phyloP scores from a whole-genome alignment of 2,329 filamentous ascomycete genomes.

The Paraphoma sp. region DNA sequence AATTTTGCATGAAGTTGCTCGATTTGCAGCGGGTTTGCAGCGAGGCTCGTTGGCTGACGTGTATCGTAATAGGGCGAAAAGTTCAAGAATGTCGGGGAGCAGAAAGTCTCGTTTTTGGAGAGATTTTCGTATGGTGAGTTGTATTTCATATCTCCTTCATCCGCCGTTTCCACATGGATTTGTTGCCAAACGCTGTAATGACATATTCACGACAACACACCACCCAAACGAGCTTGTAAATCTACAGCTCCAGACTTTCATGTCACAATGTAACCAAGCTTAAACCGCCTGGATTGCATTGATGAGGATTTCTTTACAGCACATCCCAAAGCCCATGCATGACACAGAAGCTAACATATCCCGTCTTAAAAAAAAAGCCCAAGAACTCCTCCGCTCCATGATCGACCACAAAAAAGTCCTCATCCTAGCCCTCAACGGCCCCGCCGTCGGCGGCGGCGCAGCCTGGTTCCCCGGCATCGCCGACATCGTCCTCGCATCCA shows the following conservation, averaged over 20 bases:
- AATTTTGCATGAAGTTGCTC: background rate
- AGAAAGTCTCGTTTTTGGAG: slow-evolving; percentile 39
- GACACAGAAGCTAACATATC: too few species aligned
- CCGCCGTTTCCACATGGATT: background rate
- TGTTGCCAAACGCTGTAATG: too few species aligned
- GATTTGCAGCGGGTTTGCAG: too few species aligned
- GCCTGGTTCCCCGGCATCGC: slow-evolving; percentile 59
- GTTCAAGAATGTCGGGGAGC: slow-evolving; percentile 24
- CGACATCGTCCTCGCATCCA: slow-evolving; percentile 57
- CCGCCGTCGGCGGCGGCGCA: slow-evolving; percentile 58
- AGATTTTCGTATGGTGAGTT: slow-evolving; percentile 40
- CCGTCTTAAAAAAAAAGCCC: too few species aligned
- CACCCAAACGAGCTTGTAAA: too few species aligned
- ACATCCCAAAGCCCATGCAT: too few species aligned
- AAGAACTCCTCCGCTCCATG: slow-evolving; percentile 52
- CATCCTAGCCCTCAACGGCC: slow-evolving; percentile 59
- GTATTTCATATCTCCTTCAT: background rate
- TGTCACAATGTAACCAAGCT: too few species aligned
- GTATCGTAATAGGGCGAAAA: background rate
- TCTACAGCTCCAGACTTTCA: too few species aligned
- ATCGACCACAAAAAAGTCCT: slow-evolving; percentile 61
- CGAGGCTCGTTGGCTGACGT: too few species aligned
- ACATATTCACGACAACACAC: too few species aligned
- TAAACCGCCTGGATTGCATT: too few species aligned
- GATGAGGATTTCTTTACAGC: too few species aligned